Evolutionary conservation across 2,329 filamentous ascomycete species (phyloP).

Genomic region (Blastomyces gilchristii): DNA sequence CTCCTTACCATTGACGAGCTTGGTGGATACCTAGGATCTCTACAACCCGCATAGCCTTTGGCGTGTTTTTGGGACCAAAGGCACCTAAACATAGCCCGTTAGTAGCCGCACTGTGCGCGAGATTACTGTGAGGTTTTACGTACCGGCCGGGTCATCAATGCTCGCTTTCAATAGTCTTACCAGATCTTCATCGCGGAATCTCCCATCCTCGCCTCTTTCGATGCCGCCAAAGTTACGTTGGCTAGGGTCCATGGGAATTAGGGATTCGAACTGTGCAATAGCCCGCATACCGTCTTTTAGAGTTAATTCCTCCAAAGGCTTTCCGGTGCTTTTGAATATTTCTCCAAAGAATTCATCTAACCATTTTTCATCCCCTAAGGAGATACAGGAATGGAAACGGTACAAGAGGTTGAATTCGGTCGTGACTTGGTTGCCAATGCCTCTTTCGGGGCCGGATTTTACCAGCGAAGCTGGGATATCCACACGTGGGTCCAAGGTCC

Average conservation of each 20-base stretch:
- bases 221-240: conserved; percentile 54
- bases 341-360: conserved; percentile 50
- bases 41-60: conserved; percentile 58
- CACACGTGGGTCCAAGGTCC: conserved; percentile 37
- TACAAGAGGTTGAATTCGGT: conserved; percentile 46
- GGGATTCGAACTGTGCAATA: conserved; percentile 47
- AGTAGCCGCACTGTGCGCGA: background rate
- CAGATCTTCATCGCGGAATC: conserved; percentile 58
- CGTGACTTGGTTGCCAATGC: conserved; percentile 41
- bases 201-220: conserved; percentile 48
- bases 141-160: conserved; percentile 56
- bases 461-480: conserved; percentile 12
- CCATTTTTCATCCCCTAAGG: conserved; percentile 59
- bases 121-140: conserved; percentile 5
- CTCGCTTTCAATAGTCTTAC: conserved; percentile 51
- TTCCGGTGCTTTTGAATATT: conserved; percentile 12
- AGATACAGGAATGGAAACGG: conserved; percentile 53
- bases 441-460: conserved; percentile 27
- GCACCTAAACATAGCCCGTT: conserved; percentile 33
- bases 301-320: conserved; percentile 13
- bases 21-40: conserved; percentile 73
- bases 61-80: conserved; percentile 62
- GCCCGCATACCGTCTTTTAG: conserved; percentile 31
- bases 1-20: conserved; percentile 54
- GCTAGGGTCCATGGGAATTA: conserved; percentile 49